Conservation (phyloP, 2,329 filamentous ascomycete genomes). For the Xylaria sp. region DNA sequence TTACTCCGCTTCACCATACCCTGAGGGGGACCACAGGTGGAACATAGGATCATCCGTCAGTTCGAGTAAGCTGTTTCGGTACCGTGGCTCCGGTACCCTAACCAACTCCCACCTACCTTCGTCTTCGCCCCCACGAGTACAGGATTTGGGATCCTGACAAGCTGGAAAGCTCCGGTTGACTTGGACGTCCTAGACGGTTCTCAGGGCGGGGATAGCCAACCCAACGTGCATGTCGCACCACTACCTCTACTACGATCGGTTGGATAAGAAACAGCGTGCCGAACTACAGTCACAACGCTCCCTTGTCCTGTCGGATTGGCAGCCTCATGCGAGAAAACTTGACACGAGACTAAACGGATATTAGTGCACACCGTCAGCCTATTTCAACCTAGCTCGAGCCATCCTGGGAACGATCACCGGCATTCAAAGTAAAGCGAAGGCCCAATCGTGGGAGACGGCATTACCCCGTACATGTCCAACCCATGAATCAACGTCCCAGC, state of each 20-base stretch:
- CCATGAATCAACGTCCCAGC: constrained; percentile 4
- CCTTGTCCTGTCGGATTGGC: background rate
- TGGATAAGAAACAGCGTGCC: constrained; percentile 18
- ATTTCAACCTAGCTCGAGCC: background rate
- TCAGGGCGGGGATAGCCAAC: constrained; percentile 1
- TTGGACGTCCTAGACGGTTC: constrained; percentile 2
- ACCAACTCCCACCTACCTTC: constrained; percentile 3
- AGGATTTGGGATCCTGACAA: constrained; percentile 8
- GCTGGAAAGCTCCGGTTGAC: constrained; percentile 6
- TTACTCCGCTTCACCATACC: constrained; percentile 16
- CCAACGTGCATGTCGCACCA: background rate
- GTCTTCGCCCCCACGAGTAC: background rate
- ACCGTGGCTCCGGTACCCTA: constrained; percentile 18
- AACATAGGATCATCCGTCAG: constrained; percentile 4
- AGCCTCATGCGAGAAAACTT: background rate
- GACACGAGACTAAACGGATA: background rate
- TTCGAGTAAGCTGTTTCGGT: constrained; percentile 15
- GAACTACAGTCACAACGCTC: constrained; percentile 9
- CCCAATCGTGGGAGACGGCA: constrained; percentile 1
- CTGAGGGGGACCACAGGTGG: background rate
- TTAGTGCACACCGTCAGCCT: constrained; percentile 3
- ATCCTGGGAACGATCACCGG: background rate
- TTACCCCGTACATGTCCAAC: constrained; percentile 2
- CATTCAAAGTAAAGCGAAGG: constrained; percentile 6
- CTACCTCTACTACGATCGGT: constrained; percentile 9